Conservation (phyloP, 345 rosid species). For the Brassica nigra region DNA sequence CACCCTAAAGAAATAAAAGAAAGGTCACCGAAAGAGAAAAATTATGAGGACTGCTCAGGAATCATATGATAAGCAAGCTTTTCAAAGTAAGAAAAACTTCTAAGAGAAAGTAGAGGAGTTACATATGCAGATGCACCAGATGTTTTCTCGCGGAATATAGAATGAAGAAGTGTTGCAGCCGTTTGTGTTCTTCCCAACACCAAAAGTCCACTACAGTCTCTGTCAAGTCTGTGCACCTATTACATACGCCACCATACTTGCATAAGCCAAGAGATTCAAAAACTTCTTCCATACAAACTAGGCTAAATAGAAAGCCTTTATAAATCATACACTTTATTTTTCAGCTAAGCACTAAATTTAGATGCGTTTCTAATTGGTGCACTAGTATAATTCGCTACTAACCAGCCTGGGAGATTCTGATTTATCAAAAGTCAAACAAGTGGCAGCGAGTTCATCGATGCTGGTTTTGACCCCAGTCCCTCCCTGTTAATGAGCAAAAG, state of each 20-base stretch:
- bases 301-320: neutral
- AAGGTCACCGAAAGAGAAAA: neutral
- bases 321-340: neutral
- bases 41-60: conserved; percentile 3
- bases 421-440: conserved; percentile 63
- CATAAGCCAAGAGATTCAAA: conserved; percentile 13
- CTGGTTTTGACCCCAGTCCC: conserved; percentile 81
- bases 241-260: conserved; percentile 14
- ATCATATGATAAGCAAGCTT: neutral
- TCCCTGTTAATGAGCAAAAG: conserved; percentile 53
- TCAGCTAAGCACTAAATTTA: neutral
- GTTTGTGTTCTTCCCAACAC: conserved; percentile 91
- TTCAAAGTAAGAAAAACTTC: conserved; percentile 3
- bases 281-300: neutral
- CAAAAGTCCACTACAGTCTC: conserved; percentile 91
- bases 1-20: conserved; percentile 47
- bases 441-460: conserved; percentile 76
- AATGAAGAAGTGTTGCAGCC: conserved; percentile 75
- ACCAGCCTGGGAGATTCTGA: conserved; percentile 85
- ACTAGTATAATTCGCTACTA: conserved; percentile 37
- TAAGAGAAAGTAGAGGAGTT: conserved; percentile 27
- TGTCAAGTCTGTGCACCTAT: conserved; percentile 94
- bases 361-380: neutral
- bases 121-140: conserved; percentile 64
- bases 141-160: conserved; percentile 89